A percentile compares a stretch with the other conserved stretches of the same genome.
phyloP scores from a whole-genome alignment of 371 early-diverging fungal genomes.

The Smittium mucronatum region DNA sequence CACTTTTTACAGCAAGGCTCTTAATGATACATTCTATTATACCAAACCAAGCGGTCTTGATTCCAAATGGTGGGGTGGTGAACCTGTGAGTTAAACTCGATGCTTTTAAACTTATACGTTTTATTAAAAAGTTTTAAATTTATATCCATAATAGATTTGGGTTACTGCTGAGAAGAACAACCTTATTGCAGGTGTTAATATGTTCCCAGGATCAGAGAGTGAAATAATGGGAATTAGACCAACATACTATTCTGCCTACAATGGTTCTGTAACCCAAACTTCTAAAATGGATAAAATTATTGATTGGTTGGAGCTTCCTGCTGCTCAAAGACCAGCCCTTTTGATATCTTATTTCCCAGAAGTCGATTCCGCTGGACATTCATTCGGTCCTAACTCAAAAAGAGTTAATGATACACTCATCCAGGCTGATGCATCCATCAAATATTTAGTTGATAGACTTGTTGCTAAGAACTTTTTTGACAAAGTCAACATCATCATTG shows the following conservation, averaged over 20 bases:
- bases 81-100: too few species aligned
- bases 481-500: constrained; percentile 63
- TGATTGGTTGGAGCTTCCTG: constrained; percentile 62
- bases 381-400: constrained; percentile 53
- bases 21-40: constrained; percentile 66
- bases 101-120: too few species aligned
- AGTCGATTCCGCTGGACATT: constrained; percentile 73
- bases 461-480: constrained; percentile 41
- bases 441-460: constrained; percentile 42
- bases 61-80: constrained; percentile 76
- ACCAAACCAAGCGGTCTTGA: constrained; percentile 36
- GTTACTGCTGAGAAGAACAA: constrained; percentile 58
- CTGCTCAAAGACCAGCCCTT: constrained; percentile 54
- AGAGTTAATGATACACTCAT: constrained; percentile 46
- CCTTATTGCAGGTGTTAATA: constrained; percentile 51
- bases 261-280: constrained; percentile 30
- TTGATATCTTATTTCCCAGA: constrained; percentile 68
- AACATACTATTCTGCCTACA: constrained; percentile 48
- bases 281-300: constrained; percentile 51
- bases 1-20: constrained; percentile 61
- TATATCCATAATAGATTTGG: too few species aligned
- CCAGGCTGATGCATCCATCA: constrained; percentile 52
- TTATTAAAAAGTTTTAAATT: too few species aligned
- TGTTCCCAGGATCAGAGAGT: constrained; percentile 82
- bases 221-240: constrained; percentile 40